Conservation (phyloP, 768 basidiomycete genomes). For the Omphalotus guepiniiformis region DNA sequence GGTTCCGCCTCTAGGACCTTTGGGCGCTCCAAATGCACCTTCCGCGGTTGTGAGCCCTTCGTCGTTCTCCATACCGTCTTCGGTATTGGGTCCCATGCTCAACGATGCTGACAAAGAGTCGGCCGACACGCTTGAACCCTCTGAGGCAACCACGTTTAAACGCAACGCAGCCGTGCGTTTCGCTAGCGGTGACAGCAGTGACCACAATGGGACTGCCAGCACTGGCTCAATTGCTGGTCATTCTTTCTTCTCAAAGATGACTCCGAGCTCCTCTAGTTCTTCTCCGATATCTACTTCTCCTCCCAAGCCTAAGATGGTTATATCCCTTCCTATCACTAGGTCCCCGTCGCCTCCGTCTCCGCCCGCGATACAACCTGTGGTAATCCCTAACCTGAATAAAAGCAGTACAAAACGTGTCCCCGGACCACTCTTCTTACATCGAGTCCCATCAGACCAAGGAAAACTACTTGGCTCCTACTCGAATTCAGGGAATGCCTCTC, state of each 20-base stretch:
- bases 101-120: constrained; percentile 3
- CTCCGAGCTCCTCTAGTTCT: constrained; percentile 11
- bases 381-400: not conserved
- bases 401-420: constrained; percentile 3
- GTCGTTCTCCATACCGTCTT: not conserved
- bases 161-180: constrained; percentile 3
- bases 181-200: constrained; percentile 10
- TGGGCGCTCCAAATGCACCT: constrained; percentile 8
- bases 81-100: not conserved
- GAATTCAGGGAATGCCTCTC: constrained; percentile 13
- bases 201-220: constrained; percentile 8
- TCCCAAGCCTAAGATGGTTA: constrained; percentile 7
- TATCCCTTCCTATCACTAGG: constrained; percentile 10
- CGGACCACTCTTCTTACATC: not conserved
- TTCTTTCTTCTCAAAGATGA: constrained; percentile 11
- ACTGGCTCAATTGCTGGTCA: constrained; percentile 8
- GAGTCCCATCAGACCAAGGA: not conserved
- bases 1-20: constrained; percentile 9
- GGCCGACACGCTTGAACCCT: not conserved
- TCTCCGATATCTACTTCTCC: constrained; percentile 13
- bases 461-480: not conserved
- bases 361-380: not conserved
- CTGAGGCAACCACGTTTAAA: not conserved
- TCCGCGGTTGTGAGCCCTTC: constrained; percentile 8
- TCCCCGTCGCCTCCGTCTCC: constrained; percentile 13